These are phyloP conservation scores for Exophiala bonariae DNA, from an alignment of 2,329 filamentous ascomycete genomes.

Conservation along the genomic window DNA sequence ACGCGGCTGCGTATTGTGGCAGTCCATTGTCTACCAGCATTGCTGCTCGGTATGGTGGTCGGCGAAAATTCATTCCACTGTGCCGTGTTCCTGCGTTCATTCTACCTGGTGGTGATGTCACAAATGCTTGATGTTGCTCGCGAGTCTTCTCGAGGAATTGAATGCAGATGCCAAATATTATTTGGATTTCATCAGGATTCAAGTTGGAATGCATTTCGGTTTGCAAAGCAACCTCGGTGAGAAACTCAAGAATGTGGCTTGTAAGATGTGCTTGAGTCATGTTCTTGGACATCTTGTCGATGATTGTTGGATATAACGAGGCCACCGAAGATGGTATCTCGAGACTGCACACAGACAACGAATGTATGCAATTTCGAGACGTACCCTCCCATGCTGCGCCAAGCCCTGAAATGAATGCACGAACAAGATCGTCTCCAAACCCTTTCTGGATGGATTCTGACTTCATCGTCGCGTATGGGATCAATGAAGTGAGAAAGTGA, in stretches of 20 bases:
- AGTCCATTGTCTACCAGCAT: slow-evolving; percentile 66
- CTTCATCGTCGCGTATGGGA: slow-evolving; percentile 71
- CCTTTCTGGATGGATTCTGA: slow-evolving; percentile 76
- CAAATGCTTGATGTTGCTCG: slow-evolving; percentile 48
- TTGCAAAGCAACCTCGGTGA: slow-evolving; percentile 83
- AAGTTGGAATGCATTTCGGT: slow-evolving; percentile 86
- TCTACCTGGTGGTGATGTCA: slow-evolving; percentile 27
- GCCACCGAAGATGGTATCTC: slow-evolving; percentile 86
- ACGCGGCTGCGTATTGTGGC: slow-evolving; percentile 87
- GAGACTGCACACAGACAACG: slow-evolving; percentile 90
- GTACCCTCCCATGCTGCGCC: slow-evolving; percentile 73
- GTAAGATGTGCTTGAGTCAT: slow-evolving; percentile 91
- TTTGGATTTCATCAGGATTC: slow-evolving; percentile 86
- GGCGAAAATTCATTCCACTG: slow-evolving; percentile 23
- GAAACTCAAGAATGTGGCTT: slow-evolving; percentile 92
- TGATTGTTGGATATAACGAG: slow-evolving; percentile 79
- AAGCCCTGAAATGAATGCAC: slow-evolving; percentile 82
- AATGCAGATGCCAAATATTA: slow-evolving; percentile 93
- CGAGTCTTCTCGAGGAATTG: slow-evolving; percentile 87
- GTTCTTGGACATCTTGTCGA: slow-evolving; percentile 92
- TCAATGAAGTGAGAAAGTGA: slow-evolving; percentile 79
- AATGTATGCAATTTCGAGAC: slow-evolving; percentile 91
- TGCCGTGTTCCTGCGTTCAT: slow-evolving; percentile 23
- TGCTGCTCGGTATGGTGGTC: slow-evolving; percentile 32
- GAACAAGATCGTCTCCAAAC: slow-evolving; percentile 72